A percentile compares a stretch with the other conserved stretches of the same genome.
Evolutionary conservation across 805 yeast genomes (phyloP).

Genomic region (Metschnikowia dekortorum): DNA sequence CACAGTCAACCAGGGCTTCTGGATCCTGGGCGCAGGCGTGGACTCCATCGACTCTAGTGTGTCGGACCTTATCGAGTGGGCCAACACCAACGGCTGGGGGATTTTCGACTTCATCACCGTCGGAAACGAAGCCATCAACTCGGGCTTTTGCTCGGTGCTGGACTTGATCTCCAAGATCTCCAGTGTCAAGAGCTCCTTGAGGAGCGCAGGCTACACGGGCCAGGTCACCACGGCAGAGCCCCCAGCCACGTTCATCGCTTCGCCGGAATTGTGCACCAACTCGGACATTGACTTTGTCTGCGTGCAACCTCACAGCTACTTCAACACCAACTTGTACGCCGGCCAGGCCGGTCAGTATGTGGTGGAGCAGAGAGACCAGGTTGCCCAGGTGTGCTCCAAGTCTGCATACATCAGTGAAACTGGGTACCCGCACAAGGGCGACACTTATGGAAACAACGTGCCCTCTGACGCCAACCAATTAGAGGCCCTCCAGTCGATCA

Average conservation of each 20-base stretch:
- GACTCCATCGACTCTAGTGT: constrained; percentile 65
- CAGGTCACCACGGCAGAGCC: constrained; percentile 83
- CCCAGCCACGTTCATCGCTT: constrained; percentile 60
- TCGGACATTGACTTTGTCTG: constrained; percentile 80
- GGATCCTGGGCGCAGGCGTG: constrained; percentile 64
- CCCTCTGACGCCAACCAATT: constrained; percentile 70
- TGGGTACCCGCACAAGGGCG: constrained; percentile 81
- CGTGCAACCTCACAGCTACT: constrained; percentile 83
- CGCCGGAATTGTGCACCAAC: constrained; percentile 65
- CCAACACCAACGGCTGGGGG: constrained; percentile 56
- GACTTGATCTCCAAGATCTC: constrained; percentile 65
- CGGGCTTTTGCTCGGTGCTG: constrained; percentile 54
- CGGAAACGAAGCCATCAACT: constrained; percentile 83
- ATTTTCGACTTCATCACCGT: constrained; percentile 73
- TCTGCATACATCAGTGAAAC: constrained; percentile 72
- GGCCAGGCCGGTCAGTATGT: constrained; percentile 68
- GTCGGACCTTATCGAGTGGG: constrained; percentile 45
- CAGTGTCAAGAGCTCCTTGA: constrained; percentile 54
- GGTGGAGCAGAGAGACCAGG: constrained; percentile 54
- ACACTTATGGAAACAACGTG: constrained; percentile 63
- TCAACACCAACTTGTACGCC: constrained; percentile 61
- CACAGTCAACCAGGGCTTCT: constrained; percentile 80
- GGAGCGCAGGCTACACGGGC: constrained; percentile 73
- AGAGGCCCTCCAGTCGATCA: constrained; percentile 60
- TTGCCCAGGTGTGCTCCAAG: constrained; percentile 52